Evolutionary conservation across 352 stramenopile species (phyloP).

Genomic region (Phytophthora cajani): DNA sequence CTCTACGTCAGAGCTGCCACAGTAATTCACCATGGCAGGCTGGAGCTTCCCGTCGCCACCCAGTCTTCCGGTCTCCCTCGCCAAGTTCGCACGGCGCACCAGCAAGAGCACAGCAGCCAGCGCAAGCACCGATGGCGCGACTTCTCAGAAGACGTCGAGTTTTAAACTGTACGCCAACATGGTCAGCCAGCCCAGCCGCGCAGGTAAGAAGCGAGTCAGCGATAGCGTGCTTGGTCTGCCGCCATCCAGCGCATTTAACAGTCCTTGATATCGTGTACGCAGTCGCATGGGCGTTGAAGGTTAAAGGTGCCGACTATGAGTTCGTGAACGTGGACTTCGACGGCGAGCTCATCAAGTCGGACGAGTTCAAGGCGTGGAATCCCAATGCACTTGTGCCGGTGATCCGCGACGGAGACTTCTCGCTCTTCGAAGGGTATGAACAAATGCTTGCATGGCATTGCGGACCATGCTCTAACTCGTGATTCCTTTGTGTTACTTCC

Average conservation of each 20-base stretch:
- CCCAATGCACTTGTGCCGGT: slow-evolving; percentile 58
- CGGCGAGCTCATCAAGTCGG: slow-evolving; percentile 33
- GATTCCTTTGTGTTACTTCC: background rate
- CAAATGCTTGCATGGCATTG: background rate
- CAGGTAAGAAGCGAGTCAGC: slow-evolving; percentile 20
- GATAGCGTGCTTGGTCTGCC: background rate
- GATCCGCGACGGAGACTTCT: slow-evolving; percentile 62
- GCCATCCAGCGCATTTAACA: slow-evolving; percentile 5
- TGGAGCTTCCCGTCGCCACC: slow-evolving; percentile 33
- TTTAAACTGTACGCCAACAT: slow-evolving; percentile 57
- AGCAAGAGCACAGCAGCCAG: slow-evolving; percentile 26
- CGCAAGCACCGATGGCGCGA: slow-evolving; percentile 13
- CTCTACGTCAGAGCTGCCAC: slow-evolving; percentile 8
- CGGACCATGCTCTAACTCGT: slow-evolving; percentile 4
- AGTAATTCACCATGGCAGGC: slow-evolving; percentile 29
- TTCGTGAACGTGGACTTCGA: slow-evolving; percentile 41
- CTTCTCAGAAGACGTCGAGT: slow-evolving; percentile 27
- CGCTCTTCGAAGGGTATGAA: slow-evolving; percentile 56
- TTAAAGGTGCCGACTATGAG: slow-evolving; percentile 54
- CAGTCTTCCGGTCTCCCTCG: slow-evolving; percentile 27
- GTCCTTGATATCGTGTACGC: background rate
- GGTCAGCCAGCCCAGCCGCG: slow-evolving; percentile 50
- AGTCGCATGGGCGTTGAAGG: slow-evolving; percentile 48
- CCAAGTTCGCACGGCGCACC: slow-evolving; percentile 30
- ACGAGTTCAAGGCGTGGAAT: slow-evolving; percentile 64